Base-by-base conservation (phyloP, 2,329 filamentous ascomycete genomes). In the Ophiocordyceps camponoti-leonardi region DNA sequence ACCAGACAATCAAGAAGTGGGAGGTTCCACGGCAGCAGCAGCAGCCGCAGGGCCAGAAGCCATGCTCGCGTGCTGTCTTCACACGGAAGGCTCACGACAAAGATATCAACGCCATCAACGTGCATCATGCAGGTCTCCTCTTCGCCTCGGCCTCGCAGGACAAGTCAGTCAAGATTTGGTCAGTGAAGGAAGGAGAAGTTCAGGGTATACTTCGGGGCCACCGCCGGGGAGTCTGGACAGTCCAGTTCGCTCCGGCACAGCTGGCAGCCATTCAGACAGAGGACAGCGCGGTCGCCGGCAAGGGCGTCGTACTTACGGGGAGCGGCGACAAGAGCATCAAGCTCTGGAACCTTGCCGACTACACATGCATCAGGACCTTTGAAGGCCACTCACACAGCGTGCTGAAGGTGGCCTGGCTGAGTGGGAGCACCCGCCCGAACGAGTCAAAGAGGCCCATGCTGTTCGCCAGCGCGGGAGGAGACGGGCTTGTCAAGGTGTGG, bases 121-220 rank as follows among this genome's bases (percentile, higher is more conserved):
- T 92, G 12, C 85, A 87, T 51, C 73, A 79, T 20, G 71, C 75
- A 1, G 77, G 77, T 5, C 76, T 79, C n/a, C 65, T 95, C 1
- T 96, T 98, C 57, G 93, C 90, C 3, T 95, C 92, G 1, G 90
- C 92, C 28, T 96, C 90, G 6, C 92, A 98, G 64, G 92, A 98
- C 61, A 85, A 87, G 52, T 93, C 86, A 0, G 87, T 96, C 52
- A 98, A 96, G 66, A 92, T 98, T 48, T 98, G 90, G 83, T 92
- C 88, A 8, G 73, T 82, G 7, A 81, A 88, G 52, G 85, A 92
- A 58, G 88, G 93, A 19, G 87, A 95, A 55, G 83, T 88, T 0
- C 78, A 92, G 50, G 93, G 92, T 51, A 86, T 98, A 30, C 74
- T 98, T 18, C 79, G 86, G 46, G 93, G 93, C 2, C 93, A 98